Evolutionary conservation across 164 flowering plant species (phyloP).

Genomic region (Piper longum): DNA sequence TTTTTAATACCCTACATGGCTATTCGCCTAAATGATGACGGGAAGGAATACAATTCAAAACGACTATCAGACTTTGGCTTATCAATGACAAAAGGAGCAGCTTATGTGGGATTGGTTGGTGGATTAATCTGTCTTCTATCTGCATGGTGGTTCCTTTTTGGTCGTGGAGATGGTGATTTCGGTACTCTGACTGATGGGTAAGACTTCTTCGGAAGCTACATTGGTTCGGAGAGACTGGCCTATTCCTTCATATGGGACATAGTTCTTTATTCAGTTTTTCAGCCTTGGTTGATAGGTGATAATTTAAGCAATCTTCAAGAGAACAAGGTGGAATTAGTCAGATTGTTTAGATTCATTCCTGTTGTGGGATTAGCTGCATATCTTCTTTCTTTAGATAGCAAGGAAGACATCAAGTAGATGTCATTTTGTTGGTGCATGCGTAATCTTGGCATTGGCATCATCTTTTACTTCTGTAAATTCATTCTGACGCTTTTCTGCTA

Average conservation of each 20-base stretch:
- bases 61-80: slow-evolving; percentile 41
- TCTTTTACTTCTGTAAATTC: no score
- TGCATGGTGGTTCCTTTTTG: slow-evolving; percentile 56
- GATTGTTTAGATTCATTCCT: slow-evolving; percentile 57
- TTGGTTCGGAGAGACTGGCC: slow-evolving; percentile 78
- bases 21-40: slow-evolving; percentile 57
- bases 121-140: slow-evolving; percentile 51
- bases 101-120: slow-evolving; percentile 60
- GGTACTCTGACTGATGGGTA: slow-evolving; percentile 51
- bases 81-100: slow-evolving; percentile 60
- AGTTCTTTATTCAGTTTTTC: slow-evolving; percentile 61
- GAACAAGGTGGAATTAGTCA: slow-evolving; percentile 33
- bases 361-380: slow-evolving; percentile 68
- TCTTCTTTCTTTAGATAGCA: slow-evolving; percentile 39
- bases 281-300: slow-evolving; percentile 89
- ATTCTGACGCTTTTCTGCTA: background rate
- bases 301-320: slow-evolving; percentile 58
- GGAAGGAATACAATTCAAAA: slow-evolving; percentile 15
- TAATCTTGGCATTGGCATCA: background rate
- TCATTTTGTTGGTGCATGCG: background rate
- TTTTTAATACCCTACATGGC: slow-evolving; percentile 96
- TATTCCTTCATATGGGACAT: slow-evolving; percentile 98
- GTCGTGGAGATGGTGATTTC: slow-evolving; percentile 60
- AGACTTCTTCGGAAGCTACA: slow-evolving; percentile 51
- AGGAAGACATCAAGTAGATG: slow-evolving; percentile 1